These are phyloP conservation scores for Penicillium sp. DNA, from an alignment of 2,329 filamentous ascomycete species.

Conservation along the genomic window DNA sequence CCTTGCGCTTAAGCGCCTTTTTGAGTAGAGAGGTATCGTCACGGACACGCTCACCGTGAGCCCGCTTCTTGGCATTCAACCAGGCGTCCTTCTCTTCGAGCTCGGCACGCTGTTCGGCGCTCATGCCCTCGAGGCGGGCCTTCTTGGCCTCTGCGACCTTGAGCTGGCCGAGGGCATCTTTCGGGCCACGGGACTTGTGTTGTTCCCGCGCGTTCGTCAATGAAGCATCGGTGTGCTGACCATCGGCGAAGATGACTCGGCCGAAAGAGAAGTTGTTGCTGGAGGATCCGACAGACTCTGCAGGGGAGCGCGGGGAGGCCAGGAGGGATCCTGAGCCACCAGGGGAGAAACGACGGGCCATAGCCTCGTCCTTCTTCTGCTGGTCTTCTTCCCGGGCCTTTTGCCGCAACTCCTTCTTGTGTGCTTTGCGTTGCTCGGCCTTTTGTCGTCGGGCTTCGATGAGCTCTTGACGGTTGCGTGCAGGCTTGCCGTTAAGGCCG, in stretches of 20 bases:
- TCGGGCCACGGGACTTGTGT: constrained; percentile 78
- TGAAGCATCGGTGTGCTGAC: constrained; percentile 75
- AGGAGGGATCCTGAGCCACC: constrained; percentile 64
- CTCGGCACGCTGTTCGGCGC: constrained; percentile 79
- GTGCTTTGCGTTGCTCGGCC: constrained; percentile 80
- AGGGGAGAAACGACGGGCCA: constrained; percentile 59
- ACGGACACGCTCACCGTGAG: constrained; percentile 84
- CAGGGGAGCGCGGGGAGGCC: constrained; percentile 57
- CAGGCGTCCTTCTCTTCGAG: constrained; percentile 93
- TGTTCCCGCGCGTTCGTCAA: constrained; percentile 66
- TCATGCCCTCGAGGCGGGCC: constrained; percentile 74
- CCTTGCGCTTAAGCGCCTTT: constrained; percentile 93
- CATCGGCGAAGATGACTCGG: constrained; percentile 87
- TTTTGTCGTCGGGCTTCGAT: constrained; percentile 88
- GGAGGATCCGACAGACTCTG: constrained; percentile 41
- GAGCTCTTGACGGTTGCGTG: constrained; percentile 85
- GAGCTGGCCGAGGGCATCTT: constrained; percentile 85
- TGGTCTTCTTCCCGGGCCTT: constrained; percentile 82
- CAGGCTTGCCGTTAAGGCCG: constrained; percentile 77
- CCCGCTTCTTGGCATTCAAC: constrained; percentile 86
- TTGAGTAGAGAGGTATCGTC: constrained; percentile 87
- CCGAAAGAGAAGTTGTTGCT: constrained; percentile 84
- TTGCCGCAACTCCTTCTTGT: constrained; percentile 83
- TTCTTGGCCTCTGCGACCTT: constrained; percentile 84
- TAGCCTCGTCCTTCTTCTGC: constrained; percentile 59